Evolutionary conservation across 2,329 filamentous ascomycete species (phyloP), one percentile per base, ranked within the genome.

Genomic region (Chaetomium sp.): DNA sequence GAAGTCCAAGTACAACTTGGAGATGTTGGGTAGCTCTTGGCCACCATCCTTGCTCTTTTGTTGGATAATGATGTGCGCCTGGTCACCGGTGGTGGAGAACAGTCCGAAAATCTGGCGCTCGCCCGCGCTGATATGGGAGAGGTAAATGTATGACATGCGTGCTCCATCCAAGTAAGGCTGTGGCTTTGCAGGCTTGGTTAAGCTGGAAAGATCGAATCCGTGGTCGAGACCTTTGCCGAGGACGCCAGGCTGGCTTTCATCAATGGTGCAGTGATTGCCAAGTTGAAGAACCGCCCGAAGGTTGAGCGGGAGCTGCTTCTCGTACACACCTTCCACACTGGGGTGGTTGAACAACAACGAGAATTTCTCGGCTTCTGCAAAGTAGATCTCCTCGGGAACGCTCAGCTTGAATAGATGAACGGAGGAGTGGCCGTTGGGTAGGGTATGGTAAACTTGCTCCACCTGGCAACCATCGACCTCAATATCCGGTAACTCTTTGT

Each of bases 321-420:
- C 95, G 67, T 99, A 99, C 11, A 99, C 91, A 35, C 95, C 95
- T 71, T 99, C 94, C 1, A 99, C 89, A 69, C 91, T 96, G 0
- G 91, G 84, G 67, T 99, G 91, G 60, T 92, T 91, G 74, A 96
- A 92, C 1, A 97, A 76, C 34, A 86, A 73, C 1, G 86, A 84
- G 59, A 97, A 86, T 67, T 91, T 95, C 59, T 91, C 87, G 0
- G 86, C 79, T 69, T 97, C 89, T 45, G 85, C 83, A 58, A 96
- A 84, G 71, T 95, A 99, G 0, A 88, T 79, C 54, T 94, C 86
- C 69, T 99, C 94, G 0, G 89, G 80, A 71, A 99, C 89, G 0
- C 87, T 91, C 40, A 99, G 79, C 73, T 91, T 95, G 79, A 97
- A 97, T 4, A 99, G 78, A 74, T 99, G 90, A 4, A 89, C 87